Conservation (phyloP, 352 stramenopile species). For the Globisporangium ultimum region DNA sequence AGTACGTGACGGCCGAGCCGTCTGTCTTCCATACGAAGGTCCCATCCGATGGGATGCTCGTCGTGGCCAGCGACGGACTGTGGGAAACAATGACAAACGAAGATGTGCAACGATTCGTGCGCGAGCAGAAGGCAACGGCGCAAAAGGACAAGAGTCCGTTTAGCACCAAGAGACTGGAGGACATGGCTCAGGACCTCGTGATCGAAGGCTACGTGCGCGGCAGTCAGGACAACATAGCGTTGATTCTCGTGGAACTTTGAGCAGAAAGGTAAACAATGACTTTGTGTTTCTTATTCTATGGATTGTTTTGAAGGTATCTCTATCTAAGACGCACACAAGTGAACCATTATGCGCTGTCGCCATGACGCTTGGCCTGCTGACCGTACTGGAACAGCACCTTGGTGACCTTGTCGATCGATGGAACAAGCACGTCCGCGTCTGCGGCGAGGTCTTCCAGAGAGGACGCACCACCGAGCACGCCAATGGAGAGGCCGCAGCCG, state of each 20-base stretch:
- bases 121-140: conserved; percentile 15
- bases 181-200: conserved; percentile 75
- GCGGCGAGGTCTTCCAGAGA: conserved; percentile 78
- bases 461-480: conserved; percentile 74
- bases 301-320: neutral
- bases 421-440: conserved; percentile 82
- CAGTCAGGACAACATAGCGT: conserved; percentile 93
- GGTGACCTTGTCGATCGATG: conserved; percentile 68
- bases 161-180: conserved; percentile 56
- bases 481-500: conserved; percentile 70
- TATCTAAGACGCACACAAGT: neutral
- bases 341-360: conserved; percentile 21
- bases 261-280: neutral
- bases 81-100: conserved; percentile 67
- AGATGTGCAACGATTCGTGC: conserved; percentile 50
- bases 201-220: conserved; percentile 93
- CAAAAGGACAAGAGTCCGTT: conserved; percentile 4
- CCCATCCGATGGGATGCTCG: conserved; percentile 16
- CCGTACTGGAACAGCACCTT: conserved; percentile 86
- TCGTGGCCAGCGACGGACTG: conserved; percentile 74
- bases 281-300: neutral
- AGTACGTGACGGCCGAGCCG: conserved; percentile 81
- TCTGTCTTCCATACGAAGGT: conserved; percentile 52
- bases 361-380: conserved; percentile 62
- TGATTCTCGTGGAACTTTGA: conserved; percentile 44